Base-by-base conservation (phyloP, 2,329 filamentous ascomycete genomes). In the Verticillium isaacii region DNA sequence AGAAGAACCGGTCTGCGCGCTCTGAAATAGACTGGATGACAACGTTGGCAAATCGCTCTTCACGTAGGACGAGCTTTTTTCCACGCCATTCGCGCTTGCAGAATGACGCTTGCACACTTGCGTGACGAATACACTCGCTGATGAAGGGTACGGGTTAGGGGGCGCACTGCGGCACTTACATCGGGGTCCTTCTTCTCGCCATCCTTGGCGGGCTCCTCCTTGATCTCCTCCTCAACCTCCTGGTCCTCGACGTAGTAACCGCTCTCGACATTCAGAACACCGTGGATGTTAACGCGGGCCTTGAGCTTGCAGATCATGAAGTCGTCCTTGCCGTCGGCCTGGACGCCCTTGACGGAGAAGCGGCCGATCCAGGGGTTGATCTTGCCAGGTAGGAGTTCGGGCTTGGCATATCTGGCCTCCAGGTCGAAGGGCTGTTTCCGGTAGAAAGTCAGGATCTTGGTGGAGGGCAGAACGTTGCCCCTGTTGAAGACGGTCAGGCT, bases 291-390 rank as follows among this genome's bases (percentile, higher is more conserved):
- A 61, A 99, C 86, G 66, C 95, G 89, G 57, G 95, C 94, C 86
- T 98, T 98, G 65, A 99, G 89, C 83, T 99, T 99, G 89, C 95
- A 99, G 72, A 98, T 96, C 94, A 99, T 98, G 78, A 98, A 99
- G 75, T 98, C 95, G 64, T 96, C 92, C 75, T 95, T 93, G 68
- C 89, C 86, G 73, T 96, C 92, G 50, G 92, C 90, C 85, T 97
- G 93, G 73, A 99, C 94, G 56, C 91, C 91, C 86, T 99, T 99
- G 76, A 99, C 93, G 52, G 93, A 97, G 82, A 99, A 99, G 67
- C 92, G 89, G 62, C 95, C 95, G 69, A 99, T 97, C 91, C 94
- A 98, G 57, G 95, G 91, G 75, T 92, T 92, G 65, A 89, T 84
- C 84, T 94, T 96, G 71, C 93, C 93, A 19, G 95, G 95, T 9